A percentile compares a stretch with the other conserved stretches of the same genome.
Evolutionary conservation across 2,329 filamentous ascomycete genomes (phyloP).

Genomic region (Karstenula rhodostoma): DNA sequence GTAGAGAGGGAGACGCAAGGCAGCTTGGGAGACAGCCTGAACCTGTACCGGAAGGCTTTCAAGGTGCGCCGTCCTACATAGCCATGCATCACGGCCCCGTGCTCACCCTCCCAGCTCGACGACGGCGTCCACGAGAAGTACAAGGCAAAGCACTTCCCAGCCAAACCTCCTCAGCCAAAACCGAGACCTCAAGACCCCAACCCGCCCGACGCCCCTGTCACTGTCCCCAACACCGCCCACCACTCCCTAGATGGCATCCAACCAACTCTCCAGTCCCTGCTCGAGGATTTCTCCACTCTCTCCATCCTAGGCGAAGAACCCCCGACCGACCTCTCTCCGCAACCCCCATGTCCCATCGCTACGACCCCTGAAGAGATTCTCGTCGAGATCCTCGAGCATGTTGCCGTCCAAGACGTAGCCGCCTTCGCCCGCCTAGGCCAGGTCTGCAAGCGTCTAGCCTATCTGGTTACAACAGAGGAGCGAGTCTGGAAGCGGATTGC

Average conservation of each 20-base stretch:
- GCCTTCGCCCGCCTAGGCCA: conserved; percentile 77
- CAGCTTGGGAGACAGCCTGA: conserved; percentile 86
- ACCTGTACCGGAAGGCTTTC: conserved; percentile 89
- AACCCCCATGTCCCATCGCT: conserved; percentile 82
- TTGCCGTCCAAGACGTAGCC: conserved; percentile 78
- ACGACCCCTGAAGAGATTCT: conserved; percentile 84
- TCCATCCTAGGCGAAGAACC: conserved; percentile 74
- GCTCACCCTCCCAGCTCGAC: conserved; percentile 70
- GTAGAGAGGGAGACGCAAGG: conserved; percentile 88
- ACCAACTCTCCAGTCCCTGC: conserved; percentile 71
- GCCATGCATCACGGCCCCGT: background rate
- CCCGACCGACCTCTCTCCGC: conserved; percentile 72
- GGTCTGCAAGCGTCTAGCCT: conserved; percentile 89
- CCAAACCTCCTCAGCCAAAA: conserved; percentile 51
- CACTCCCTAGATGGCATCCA: conserved; percentile 64
- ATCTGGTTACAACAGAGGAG: conserved; percentile 83
- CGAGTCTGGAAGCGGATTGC: conserved; percentile 84
- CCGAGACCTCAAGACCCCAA: conserved; percentile 43
- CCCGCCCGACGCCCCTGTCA: conserved; percentile 59
- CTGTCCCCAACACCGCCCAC: conserved; percentile 63
- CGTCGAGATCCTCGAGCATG: conserved; percentile 75
- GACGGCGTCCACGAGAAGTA: conserved; percentile 83
- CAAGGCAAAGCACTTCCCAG: conserved; percentile 88
- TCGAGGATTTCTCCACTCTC: conserved; percentile 76
- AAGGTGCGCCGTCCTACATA: conserved; percentile 63